A percentile compares a stretch with the other conserved stretches of the same genome.
Evolutionary conservation across 1,284 basidiomycete species (phyloP).

Genomic region (Sanguinoderma infundibulare): DNA sequence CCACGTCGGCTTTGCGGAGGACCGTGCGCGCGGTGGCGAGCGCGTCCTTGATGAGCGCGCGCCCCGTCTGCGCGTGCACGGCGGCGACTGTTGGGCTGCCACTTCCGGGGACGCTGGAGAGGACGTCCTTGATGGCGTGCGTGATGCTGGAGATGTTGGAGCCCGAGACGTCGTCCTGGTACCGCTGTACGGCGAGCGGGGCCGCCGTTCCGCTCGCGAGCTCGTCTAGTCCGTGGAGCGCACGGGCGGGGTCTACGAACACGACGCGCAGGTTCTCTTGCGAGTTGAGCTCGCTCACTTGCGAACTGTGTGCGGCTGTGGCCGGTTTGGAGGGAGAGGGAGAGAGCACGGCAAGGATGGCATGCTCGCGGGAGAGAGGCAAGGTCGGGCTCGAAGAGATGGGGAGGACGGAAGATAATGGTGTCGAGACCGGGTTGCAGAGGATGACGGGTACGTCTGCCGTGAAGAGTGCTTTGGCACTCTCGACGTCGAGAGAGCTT

Average conservation of each 20-base stretch:
- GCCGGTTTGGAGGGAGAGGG: constrained; percentile 24
- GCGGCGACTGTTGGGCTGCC: constrained; percentile 14
- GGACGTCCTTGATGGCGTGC: constrained; percentile 41
- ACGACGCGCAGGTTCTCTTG: constrained; percentile 40
- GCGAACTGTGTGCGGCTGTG: constrained; percentile 25
- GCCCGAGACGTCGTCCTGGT: constrained; percentile 62
- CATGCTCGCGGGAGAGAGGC: constrained; percentile 53
- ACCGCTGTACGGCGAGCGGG: constrained; percentile 56
- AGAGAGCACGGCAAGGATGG: constrained; percentile 53
- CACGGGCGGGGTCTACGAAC: constrained; percentile 60
- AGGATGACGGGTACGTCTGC: constrained; percentile 65
- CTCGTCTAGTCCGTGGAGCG: constrained; percentile 52
- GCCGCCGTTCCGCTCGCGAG: constrained; percentile 52
- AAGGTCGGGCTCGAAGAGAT: constrained; percentile 27
- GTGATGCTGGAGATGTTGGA: constrained; percentile 61
- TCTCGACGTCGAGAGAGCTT: constrained; percentile 22
- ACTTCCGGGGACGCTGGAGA: constrained; percentile 27
- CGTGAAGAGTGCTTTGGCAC: constrained; percentile 39
- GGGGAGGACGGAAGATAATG: constrained; percentile 43
- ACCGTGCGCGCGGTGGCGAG: constrained; percentile 39
- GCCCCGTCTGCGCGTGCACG: constrained; percentile 36
- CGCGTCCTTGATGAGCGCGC: constrained; percentile 39
- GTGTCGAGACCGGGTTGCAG: constrained; percentile 58
- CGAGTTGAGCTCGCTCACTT: constrained; percentile 7
- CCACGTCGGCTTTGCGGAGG: constrained; percentile 33